phyloP scores from a whole-genome alignment of 441 rosid species.

The Flueggea neowawraea region DNA sequence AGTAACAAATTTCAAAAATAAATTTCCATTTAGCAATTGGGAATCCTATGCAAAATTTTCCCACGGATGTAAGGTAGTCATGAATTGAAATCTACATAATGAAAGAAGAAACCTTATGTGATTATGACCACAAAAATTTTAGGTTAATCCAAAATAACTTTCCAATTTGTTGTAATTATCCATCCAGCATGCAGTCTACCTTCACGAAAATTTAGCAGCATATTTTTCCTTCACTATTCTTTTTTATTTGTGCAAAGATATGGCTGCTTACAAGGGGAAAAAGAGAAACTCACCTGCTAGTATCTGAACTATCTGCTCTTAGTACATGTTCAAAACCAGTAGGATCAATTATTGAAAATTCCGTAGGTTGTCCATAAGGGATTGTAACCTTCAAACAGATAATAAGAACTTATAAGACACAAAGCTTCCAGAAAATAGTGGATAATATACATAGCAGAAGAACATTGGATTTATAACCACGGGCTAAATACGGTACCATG shows the following conservation, averaged over 20 bases:
- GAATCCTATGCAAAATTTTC: no score
- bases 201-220: background rate
- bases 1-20: no score
- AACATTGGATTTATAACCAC: background rate
- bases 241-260: background rate
- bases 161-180: background rate
- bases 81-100: no score
- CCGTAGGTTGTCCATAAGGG: constrained; percentile 67
- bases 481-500: no score
- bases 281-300: constrained; percentile 45
- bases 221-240: background rate
- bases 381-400: constrained; percentile 48
- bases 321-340: constrained; percentile 48
- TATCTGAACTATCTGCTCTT: constrained; percentile 44
- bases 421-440: background rate
- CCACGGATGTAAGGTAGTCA: no score
- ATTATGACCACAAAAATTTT: no score
- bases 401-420: background rate
- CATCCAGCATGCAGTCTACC: background rate
- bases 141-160: no score
- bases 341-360: constrained; percentile 55
- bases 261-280: background rate
- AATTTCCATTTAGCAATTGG: no score
- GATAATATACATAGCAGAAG: background rate
- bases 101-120: no score